Percentiles rank a stretch among this genome's conserved stretches.
These are phyloP conservation scores for Colletotrichum tropicale DNA, from an alignment of 2,329 filamentous ascomycete species.

Conservation along the genomic window DNA sequence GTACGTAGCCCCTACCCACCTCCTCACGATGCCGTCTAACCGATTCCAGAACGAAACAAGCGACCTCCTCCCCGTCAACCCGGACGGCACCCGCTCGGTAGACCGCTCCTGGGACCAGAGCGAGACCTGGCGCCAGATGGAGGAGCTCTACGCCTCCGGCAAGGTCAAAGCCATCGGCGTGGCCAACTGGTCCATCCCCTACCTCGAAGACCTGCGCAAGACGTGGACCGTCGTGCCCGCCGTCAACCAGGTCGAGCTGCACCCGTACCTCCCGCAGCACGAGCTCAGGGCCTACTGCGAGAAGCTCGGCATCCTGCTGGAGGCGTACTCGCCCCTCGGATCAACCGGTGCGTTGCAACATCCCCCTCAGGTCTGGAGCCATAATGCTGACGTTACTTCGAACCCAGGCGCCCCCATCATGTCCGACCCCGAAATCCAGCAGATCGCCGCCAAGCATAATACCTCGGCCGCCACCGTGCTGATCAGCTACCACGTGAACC, in stretches of 20 bases:
- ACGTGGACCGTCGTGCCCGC: not conserved
- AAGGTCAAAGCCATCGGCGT: not conserved
- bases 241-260: not conserved
- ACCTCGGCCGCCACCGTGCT: not conserved
- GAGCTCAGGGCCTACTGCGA: not conserved
- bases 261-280: not conserved
- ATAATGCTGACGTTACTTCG: accelerated
- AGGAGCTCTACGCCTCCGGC: not conserved
- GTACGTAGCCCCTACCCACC: not conserved
- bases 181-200: not conserved
- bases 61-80: not conserved
- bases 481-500: not conserved
- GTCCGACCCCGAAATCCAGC: not conserved
- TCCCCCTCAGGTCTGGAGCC: accelerated
- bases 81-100: not conserved
- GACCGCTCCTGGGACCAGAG: not conserved
- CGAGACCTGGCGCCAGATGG: not conserved
- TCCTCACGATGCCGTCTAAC: not conserved
- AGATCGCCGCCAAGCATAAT: not conserved
- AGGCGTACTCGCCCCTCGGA: not conserved
- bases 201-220: not conserved
- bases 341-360: not conserved
- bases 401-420: not conserved
- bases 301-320: not conserved
- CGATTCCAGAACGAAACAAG: not conserved